Evolutionary conservation across 306 rosid species (phyloP), one percentile per base, ranked within the genome.

Genomic region (Lathyrus aphaca): DNA sequence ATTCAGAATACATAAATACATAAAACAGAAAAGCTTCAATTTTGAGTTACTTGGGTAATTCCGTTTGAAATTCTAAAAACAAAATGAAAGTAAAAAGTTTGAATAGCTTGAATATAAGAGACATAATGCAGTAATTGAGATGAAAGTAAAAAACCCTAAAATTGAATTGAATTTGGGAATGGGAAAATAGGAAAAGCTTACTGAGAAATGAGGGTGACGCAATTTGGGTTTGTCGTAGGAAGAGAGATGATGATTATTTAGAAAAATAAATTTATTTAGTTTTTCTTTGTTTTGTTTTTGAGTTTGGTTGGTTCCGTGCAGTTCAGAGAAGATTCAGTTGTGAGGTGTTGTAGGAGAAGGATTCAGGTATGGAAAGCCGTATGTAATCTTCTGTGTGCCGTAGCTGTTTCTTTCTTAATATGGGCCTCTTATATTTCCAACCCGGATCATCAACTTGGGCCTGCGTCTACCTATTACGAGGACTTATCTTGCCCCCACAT

Each of bases 131-230:
- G 60, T 38, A 13, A 21, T 45, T 40, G 14, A n/a, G 9, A 7
- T 50, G 42, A 38, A 10, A 65, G 1, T 35, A 4, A 17, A 17
- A 61, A 80, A 71, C 84, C 84, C 81, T 75, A 80, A 71, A 53
- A 66, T 38, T 15, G 42, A 42, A 80, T 29, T 40, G 54, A 70
- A n/a, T 21, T 43, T 8, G 9, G n/a, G 23, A 62, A 49, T 6
- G 10, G 14, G 30, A 39, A 74, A 37, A 76, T 19, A 63, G 48
- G 43, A 42, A 80, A 82, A 17, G 64, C 88, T 77, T 69, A 88
- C 94, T 88, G 85, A 64, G 80, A 79, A 68, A 59, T 49, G 66
- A 61, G 48, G 74, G 62, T 74, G 83, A 72, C 68, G 54, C 79
- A 23, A 62, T 70, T 76, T 79, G 39, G 84, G 56, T n/a, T 76